Evolutionary conservation across 192 early-diverging fungal species (phyloP).

Genomic region (Coemansia pectinata): DNA sequence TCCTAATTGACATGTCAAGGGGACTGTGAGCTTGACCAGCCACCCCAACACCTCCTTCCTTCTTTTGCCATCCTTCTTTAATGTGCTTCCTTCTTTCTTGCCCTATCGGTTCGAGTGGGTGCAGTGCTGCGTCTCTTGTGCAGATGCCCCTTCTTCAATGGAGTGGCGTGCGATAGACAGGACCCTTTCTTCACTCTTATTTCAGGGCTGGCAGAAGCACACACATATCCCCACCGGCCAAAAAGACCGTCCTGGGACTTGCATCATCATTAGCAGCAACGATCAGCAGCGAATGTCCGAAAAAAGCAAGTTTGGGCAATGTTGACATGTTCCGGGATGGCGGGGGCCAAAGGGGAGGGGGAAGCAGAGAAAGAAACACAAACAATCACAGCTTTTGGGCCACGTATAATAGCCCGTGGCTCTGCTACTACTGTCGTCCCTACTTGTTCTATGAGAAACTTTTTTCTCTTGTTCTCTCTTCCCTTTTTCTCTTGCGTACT

Average conservation of each 20-base stretch:
- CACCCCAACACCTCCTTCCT: neutral
- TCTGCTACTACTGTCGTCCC: slow-evolving; percentile 1
- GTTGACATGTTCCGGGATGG: slow-evolving; percentile 5
- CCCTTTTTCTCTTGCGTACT: neutral
- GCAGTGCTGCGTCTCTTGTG: neutral
- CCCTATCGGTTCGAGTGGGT: neutral
- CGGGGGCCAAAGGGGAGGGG: neutral
- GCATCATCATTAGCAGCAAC: neutral
- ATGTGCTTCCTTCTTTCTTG: neutral
- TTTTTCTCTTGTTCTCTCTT: slow-evolving; percentile 5
- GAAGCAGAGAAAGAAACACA: neutral
- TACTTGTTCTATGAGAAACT: neutral
- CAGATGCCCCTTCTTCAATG: neutral
- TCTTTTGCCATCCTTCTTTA: neutral
- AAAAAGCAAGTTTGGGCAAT: slow-evolving; percentile 4
- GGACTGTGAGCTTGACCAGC: neutral
- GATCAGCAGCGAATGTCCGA: neutral
- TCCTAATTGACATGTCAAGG: neutral
- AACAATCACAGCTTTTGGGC: neutral
- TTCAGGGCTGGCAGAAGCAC: neutral
- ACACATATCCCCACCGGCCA: neutral
- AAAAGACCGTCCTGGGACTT: neutral
- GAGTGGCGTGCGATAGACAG: neutral
- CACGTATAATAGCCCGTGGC: neutral
- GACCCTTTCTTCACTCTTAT: neutral